Percentiles rank a stretch among this genome's conserved stretches.
Conservation (phyloP, 2,329 filamentous ascomycete species). For the Talaromyces sp. region DNA sequence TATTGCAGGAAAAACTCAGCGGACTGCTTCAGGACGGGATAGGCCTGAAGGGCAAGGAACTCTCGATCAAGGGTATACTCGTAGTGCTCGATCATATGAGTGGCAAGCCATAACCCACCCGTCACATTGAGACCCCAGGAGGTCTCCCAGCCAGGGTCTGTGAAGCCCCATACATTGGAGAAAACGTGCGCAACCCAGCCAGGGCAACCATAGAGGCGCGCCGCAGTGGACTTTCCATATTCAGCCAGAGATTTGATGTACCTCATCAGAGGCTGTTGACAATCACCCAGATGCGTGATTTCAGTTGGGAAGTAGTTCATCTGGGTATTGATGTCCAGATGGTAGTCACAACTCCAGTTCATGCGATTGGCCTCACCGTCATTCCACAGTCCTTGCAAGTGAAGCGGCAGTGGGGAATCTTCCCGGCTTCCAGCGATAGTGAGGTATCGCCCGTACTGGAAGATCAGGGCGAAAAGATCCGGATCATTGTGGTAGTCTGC, state of each 20-base stretch:
- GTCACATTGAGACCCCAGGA: conserved; percentile 45
- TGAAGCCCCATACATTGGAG: conserved; percentile 60
- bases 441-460: conserved; percentile 5
- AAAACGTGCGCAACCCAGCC: conserved; percentile 60
- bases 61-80: conserved; percentile 45
- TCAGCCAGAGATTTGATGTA: conserved; percentile 39
- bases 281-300: conserved; percentile 50
- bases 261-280: conserved; percentile 44
- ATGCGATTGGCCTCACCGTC: conserved; percentile 41
- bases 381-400: conserved; percentile 59
- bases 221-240: conserved; percentile 50
- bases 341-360: conserved; percentile 58
- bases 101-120: conserved; percentile 60
- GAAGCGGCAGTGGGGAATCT: conserved; percentile 49
- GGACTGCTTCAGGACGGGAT: background rate
- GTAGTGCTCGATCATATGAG: conserved; percentile 59
- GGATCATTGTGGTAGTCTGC: background rate
- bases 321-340: conserved; percentile 60
- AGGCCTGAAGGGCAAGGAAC: conserved; percentile 22
- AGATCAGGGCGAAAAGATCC: background rate
- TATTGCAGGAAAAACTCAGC: conserved; percentile 1
- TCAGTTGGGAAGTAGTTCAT: conserved; percentile 63
- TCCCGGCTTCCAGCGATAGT: conserved; percentile 1
- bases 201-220: conserved; percentile 53
- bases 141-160: conserved; percentile 42